These are phyloP conservation scores for Akanthomyces lecanii DNA, from an alignment of 2,329 filamentous ascomycete species.

Conservation along the genomic window DNA sequence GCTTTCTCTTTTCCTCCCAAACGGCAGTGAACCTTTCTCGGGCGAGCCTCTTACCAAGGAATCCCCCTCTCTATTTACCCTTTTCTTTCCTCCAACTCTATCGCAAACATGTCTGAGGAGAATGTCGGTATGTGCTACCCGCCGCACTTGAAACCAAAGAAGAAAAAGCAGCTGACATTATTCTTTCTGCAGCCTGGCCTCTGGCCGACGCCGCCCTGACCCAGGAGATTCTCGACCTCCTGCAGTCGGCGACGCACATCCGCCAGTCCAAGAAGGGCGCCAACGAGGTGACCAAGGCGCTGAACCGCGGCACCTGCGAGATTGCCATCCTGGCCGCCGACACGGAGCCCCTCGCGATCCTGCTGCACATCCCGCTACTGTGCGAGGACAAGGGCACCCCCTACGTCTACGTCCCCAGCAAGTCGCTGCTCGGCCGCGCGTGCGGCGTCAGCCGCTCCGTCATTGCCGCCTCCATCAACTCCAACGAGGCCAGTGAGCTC, in stretches of 20 bases:
- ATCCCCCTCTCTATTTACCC: neutral
- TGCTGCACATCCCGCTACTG: constrained; percentile 84
- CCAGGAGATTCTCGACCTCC: constrained; percentile 77
- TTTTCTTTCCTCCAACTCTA: neutral
- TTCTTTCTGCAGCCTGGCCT: constrained; percentile 54
- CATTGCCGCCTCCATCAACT: constrained; percentile 83
- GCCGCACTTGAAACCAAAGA: neutral
- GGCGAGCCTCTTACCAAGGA: constrained; percentile 27
- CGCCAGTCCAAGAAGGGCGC: constrained; percentile 85
- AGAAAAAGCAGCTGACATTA: neutral
- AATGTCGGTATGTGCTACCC: constrained; percentile 22
- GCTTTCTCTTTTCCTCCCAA: constrained; percentile 18
- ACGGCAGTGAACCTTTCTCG: constrained; percentile 55
- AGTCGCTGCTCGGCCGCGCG: constrained; percentile 82
- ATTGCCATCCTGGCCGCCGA: constrained; percentile 87
- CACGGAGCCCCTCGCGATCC: constrained; percentile 77
- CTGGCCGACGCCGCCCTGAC: constrained; percentile 69
- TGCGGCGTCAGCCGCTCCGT: constrained; percentile 86
- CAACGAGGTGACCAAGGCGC: constrained; percentile 79
- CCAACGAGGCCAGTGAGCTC: constrained; percentile 85
- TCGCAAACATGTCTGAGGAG: constrained; percentile 25
- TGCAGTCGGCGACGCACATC: constrained; percentile 64
- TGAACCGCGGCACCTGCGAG: constrained; percentile 88
- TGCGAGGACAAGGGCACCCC: constrained; percentile 71
- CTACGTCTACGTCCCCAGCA: constrained; percentile 68